Evolutionary conservation across 352 stramenopile species (phyloP).

Genomic region (Globisporangium nunn): DNA sequence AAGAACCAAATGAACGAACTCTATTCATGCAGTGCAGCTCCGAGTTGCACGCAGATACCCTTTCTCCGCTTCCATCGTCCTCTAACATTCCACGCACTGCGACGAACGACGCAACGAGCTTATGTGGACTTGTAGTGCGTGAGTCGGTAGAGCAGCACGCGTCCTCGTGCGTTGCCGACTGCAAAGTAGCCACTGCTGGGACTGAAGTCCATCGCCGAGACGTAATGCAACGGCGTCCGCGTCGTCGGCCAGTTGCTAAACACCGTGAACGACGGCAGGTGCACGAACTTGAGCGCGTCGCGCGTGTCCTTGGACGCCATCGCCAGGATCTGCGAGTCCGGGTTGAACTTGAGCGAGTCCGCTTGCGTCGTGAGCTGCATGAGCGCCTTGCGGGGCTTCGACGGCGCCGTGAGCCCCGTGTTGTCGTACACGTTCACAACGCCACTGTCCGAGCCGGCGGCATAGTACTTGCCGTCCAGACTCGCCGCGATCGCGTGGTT

Average conservation of each 20-base stretch:
- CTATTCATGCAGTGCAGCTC: not conserved
- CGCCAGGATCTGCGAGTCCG: slow-evolving; percentile 91
- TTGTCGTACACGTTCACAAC: slow-evolving; percentile 97
- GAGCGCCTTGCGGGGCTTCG: slow-evolving; percentile 89
- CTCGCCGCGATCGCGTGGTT: slow-evolving; percentile 77
- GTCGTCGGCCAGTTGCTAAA: slow-evolving; percentile 98
- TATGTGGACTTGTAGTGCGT: slow-evolving; percentile 91
- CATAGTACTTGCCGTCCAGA: slow-evolving; percentile 66
- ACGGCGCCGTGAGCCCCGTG: slow-evolving; percentile 28
- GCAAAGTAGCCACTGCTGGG: slow-evolving; percentile 92
- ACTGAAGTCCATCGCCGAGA: slow-evolving; percentile 95
- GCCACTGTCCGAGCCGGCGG: slow-evolving; percentile 93
- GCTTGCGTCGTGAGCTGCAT: slow-evolving; percentile 95
- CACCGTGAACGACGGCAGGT: slow-evolving; percentile 92
- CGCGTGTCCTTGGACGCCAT: slow-evolving; percentile 89
- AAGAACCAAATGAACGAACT: not conserved
- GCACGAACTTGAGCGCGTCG: slow-evolving; percentile 93
- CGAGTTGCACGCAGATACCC: not conserved
- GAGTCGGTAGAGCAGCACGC: slow-evolving; percentile 95
- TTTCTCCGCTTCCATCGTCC: not conserved
- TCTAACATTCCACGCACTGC: no score
- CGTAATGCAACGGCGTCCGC: slow-evolving; percentile 95
- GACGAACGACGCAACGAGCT: slow-evolving; percentile 1
- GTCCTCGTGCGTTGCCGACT: slow-evolving; percentile 94
- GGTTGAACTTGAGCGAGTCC: slow-evolving; percentile 89